These are phyloP conservation scores for Petunia secreta DNA, from an alignment of 257 asterid genomes.

Conservation along the genomic window DNA sequence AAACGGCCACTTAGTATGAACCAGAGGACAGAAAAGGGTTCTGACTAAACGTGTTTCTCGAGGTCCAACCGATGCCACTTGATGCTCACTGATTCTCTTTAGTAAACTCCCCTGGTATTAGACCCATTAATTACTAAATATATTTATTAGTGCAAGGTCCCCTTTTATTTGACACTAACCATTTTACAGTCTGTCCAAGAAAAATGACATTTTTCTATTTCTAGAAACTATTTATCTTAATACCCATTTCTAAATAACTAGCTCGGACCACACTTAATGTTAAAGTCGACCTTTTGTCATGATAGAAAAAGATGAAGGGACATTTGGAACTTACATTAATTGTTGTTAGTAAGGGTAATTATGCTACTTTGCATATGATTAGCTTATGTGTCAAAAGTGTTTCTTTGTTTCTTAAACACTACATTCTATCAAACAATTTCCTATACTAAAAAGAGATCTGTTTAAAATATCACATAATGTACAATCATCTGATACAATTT, in stretches of 20 bases:
- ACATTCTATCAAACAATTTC: not conserved
- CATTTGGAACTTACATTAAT: not conserved
- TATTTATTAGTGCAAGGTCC: too few species aligned
- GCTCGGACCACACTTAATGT: not conserved
- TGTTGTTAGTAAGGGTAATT: not conserved
- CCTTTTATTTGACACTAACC: not conserved
- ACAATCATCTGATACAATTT: not conserved
- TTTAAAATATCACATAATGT: conserved; percentile 4
- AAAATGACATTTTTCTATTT: not conserved
- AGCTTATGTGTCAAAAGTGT: not conserved
- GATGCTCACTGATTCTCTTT: too few species aligned
- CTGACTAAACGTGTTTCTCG: too few species aligned
- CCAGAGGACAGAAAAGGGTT: too few species aligned
- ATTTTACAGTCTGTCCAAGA: not conserved
- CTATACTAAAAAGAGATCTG: not conserved
- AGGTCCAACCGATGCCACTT: too few species aligned
- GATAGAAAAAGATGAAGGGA: conserved; percentile 9
- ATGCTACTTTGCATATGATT: not conserved
- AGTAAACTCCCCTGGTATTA: too few species aligned
- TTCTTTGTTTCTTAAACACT: not conserved
- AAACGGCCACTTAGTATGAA: too few species aligned
- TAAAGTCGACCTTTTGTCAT: not conserved
- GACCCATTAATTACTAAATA: not conserved
- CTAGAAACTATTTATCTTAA: not conserved
- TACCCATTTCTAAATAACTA: not conserved